phyloP scores from a whole-genome alignment of 2,329 filamentous ascomycete genomes.

The Aspergillus hortae region DNA sequence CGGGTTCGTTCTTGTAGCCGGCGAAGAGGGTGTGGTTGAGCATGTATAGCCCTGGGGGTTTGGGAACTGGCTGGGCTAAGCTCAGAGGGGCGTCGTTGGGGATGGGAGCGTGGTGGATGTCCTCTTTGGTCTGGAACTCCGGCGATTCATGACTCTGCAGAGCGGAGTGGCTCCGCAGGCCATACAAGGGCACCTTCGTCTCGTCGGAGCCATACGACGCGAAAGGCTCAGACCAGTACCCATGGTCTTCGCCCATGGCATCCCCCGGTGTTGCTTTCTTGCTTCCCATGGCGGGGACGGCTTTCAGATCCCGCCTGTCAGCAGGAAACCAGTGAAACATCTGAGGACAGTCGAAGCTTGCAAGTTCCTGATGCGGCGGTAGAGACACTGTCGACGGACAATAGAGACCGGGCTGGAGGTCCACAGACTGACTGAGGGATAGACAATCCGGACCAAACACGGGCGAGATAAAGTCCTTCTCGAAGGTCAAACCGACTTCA shows the following conservation, averaged over 20 bases:
- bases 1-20: constrained; percentile 7
- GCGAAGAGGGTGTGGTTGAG: constrained; percentile 7
- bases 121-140: background rate
- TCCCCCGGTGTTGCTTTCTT: background rate
- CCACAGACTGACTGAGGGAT: background rate
- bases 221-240: constrained; percentile 7
- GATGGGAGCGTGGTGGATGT: background rate
- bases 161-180: constrained; percentile 2
- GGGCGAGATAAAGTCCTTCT: constrained; percentile 5
- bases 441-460: background rate
- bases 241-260: constrained; percentile 2
- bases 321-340: constrained; percentile 4
- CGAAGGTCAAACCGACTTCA: constrained; percentile 1
- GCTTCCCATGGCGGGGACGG: constrained; percentile 4
- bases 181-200: background rate
- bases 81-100: constrained; percentile 1
- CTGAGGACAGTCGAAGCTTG: constrained; percentile 1
- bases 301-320: constrained; percentile 1
- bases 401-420: constrained; percentile 1
- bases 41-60: constrained; percentile 2
- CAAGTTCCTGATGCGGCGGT: background rate
- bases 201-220: constrained; percentile 2
- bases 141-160: constrained; percentile 1
- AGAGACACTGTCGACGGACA: constrained; percentile 1
- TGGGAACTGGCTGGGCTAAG: constrained; percentile 13